Evolutionary conservation across 2,329 filamentous ascomycete genomes (phyloP).

Genomic region (Xylariales sp.): DNA sequence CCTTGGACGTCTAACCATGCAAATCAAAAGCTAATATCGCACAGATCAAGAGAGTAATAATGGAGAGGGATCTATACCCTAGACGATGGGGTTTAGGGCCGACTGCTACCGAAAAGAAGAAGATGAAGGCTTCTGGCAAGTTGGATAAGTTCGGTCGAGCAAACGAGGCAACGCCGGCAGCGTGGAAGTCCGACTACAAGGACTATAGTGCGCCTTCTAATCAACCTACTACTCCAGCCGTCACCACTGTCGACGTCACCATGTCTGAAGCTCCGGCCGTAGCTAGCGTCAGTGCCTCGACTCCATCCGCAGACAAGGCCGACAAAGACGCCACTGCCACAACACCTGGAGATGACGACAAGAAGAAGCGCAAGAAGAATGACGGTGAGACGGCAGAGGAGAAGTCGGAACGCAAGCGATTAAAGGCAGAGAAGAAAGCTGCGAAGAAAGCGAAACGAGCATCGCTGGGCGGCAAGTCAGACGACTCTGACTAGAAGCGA

Average conservation of each 20-base stretch:
- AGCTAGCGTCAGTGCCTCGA: constrained; percentile 32
- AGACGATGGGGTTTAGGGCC: constrained; percentile 94
- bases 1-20: too few species aligned
- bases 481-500: constrained; percentile 44
- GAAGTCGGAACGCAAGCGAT: constrained; percentile 56
- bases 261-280: constrained; percentile 38
- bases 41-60: constrained; percentile 99
- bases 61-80: constrained; percentile 98
- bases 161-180: constrained; percentile 88
- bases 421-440: constrained; percentile 57
- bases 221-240: constrained; percentile 35
- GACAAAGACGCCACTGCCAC: constrained; percentile 34
- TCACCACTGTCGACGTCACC: constrained; percentile 40
- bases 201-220: constrained; percentile 66
- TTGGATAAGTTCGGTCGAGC: constrained; percentile 94
- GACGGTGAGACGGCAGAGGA: constrained; percentile 70
- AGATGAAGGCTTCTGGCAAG: constrained; percentile 96
- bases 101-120: constrained; percentile 95
- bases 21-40: too few species aligned
- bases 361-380: constrained; percentile 81
- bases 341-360: constrained; percentile 56
- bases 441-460: constrained; percentile 53
- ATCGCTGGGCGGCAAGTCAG: constrained; percentile 39
- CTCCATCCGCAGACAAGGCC: constrained; percentile 17
- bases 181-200: constrained; percentile 91